Percentiles rank a stretch among this genome's conserved stretches.
Conservation (phyloP, 2,329 filamentous ascomycete species). For the Trichophyton simii region DNA sequence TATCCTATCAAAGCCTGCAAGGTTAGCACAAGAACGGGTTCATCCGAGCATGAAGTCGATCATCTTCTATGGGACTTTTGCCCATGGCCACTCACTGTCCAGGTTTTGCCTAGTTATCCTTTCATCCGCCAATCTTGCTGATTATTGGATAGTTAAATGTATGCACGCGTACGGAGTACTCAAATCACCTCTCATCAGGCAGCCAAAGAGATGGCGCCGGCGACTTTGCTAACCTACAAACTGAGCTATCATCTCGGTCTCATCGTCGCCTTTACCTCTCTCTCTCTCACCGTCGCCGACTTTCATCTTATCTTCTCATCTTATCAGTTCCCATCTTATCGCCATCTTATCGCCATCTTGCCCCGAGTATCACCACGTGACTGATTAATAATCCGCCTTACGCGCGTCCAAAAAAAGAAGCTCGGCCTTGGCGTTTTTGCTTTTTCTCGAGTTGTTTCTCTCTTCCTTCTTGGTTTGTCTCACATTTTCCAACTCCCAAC, state of each 20-base stretch:
- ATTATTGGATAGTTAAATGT: not conserved
- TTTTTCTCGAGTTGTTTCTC: slow-evolving; percentile 9
- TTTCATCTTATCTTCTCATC: too few species aligned
- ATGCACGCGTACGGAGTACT: too few species aligned
- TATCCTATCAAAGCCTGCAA: not conserved
- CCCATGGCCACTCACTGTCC: not conserved
- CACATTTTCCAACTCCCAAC: not conserved
- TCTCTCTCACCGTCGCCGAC: too few species aligned
- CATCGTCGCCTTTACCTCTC: not conserved
- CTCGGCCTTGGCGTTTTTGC: slow-evolving; percentile 15
- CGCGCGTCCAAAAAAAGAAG: not conserved
- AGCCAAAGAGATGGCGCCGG: not conserved
- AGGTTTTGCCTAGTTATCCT: not conserved
- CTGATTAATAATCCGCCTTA: not conserved
- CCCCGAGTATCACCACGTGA: not conserved
- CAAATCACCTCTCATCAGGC: not conserved
- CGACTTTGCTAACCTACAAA: not conserved
- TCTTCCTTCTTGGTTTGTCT: slow-evolving; percentile 7
- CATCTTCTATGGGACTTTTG: not conserved
- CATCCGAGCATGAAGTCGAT: not conserved
- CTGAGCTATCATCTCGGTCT: not conserved
- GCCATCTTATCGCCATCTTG: too few species aligned
- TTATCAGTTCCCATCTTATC: too few species aligned
- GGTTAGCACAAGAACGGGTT: not conserved
- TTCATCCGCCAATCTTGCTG: not conserved